Evolutionary conservation across 2,329 filamentous ascomycete species (phyloP), one percentile per base, ranked within the genome.

Genomic region (Plectosphaerella sp.): DNA sequence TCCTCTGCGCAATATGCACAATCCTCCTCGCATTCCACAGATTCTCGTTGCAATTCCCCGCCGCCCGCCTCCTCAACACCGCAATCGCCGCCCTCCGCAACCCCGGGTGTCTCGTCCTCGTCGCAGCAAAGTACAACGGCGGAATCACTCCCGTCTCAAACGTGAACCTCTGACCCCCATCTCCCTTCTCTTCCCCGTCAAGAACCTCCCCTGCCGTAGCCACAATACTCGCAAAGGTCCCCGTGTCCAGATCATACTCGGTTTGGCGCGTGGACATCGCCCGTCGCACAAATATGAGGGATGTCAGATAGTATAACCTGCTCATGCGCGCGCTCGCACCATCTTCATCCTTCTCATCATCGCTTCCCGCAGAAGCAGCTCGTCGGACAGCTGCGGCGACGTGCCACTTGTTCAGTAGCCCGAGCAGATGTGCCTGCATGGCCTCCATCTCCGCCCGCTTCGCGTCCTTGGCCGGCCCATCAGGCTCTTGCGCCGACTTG

Each of bases 111-210:
- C 72, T 64, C 47, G 71, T 75, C 49, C 71, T 72, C 36, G 61
- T 58, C 1, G 62, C 66, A 7, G 69, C 67, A 56, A 71, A 76
- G 56, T 72, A 75, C 1, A 77, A 57, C 1, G 72, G 68, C 0
- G 71, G 67, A 24, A 75, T 63, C 1, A 75, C 50, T 18, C 73
- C 70, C 12, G 70, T 73, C 39, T 75, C 72, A 45, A 75, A 76
- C 6, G 64, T 67, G 36, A 76, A 76, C 4, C 47, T 35, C n/a
- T 54, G 49, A 15, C 58, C 51, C 18, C 57, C 50, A 5, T 42
- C 52, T 7, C 45, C 37, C 4, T 28, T 42, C 25, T 49, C 53
- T n/a, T 47, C 47, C 46, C 43, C 20, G 52, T 51, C 39, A 37
- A 52, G 41, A 48, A 53, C 48, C 50, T 52, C 37, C 4, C 48